Base-by-base conservation (phyloP, 345 rosid species). In the Eucalyptus grandis region DNA sequence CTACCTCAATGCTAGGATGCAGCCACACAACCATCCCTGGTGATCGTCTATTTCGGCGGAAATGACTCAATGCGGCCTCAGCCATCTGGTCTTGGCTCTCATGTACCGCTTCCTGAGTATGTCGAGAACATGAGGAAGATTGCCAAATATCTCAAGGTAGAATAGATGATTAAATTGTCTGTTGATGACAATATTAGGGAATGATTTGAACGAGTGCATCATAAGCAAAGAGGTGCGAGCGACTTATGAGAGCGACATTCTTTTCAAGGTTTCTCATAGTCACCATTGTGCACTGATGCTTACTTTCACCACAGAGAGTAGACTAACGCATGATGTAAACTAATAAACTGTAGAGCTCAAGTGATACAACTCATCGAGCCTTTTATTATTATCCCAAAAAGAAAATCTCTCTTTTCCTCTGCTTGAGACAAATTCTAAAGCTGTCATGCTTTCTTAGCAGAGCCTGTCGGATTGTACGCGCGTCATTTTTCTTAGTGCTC, bases 11-110 rank as follows among this genome's bases (percentile, higher is more conserved):
- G 69, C 62, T 24, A 98, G 99, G 95, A 95, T 90, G 96, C 95
- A 92, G 86, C 88, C 16, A 88, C 89, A 60, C 99, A 97, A 88
- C 99, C 99, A 77, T 92, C 97, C 11, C 90, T 98, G 93, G 98
- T 98, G 89, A 95, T 98, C 60, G 97, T 98, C 49, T 98, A 98
- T 92, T 97, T 98, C 50, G 99, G 99, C 87, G 99, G 99, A 72
- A 98, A 98, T 62, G 99, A 98, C 91, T 97, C 99, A 46, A 88
- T 88, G 94, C 91, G 83, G 46, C 95, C 98, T 89, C 93, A 93
- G 87, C 92, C 98, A 31, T 92, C 94, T 87, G 97, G 96, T 53
- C 88, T 92, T 6, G 97, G 98, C 40, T 93, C 98, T 88, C 99
- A 98, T 91, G 99, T 98, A n/a, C 99, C 98, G 21, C 93, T 98